Conservation (phyloP, 1,284 basidiomycete species). For the Peniophora sp. region DNA sequence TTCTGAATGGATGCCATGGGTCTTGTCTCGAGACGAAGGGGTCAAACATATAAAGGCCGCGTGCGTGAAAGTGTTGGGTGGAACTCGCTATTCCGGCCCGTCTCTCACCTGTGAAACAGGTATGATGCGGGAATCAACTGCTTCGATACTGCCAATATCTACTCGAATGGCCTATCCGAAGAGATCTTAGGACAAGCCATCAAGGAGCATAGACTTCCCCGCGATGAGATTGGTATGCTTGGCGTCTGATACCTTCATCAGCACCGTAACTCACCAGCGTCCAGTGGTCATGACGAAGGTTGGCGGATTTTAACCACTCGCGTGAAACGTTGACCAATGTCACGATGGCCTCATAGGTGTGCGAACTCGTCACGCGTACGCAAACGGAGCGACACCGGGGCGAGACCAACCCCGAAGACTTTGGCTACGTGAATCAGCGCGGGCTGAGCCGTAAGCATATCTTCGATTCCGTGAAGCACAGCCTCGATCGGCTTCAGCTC, state of each 20-base stretch:
- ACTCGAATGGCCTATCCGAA: conserved; percentile 71
- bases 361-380: not conserved
- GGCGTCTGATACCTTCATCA: not conserved
- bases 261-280: not conserved
- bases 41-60: conserved; percentile 29
- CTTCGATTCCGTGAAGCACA: conserved; percentile 62
- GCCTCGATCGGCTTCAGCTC: conserved; percentile 55
- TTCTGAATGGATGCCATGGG: conserved; percentile 27
- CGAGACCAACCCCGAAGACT: conserved; percentile 2
- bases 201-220: conserved; percentile 62
- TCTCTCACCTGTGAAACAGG: not conserved
- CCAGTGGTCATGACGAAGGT: conserved; percentile 74
- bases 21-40: conserved; percentile 31
- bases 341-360: not conserved
- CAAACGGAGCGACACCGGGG: not conserved
- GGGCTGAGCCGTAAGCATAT: conserved; percentile 42
- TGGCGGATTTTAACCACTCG: too few species aligned
- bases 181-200: conserved; percentile 74
- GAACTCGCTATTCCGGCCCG: conserved; percentile 17
- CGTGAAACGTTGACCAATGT: too few species aligned
- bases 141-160: conserved; percentile 21
- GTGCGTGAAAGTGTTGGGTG: conserved; percentile 11
- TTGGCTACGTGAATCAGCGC: conserved; percentile 26
- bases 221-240: conserved; percentile 49
- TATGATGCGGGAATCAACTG: not conserved